Conservation (phyloP, 768 basidiomycete genomes). For the Suillus ampliporus region DNA sequence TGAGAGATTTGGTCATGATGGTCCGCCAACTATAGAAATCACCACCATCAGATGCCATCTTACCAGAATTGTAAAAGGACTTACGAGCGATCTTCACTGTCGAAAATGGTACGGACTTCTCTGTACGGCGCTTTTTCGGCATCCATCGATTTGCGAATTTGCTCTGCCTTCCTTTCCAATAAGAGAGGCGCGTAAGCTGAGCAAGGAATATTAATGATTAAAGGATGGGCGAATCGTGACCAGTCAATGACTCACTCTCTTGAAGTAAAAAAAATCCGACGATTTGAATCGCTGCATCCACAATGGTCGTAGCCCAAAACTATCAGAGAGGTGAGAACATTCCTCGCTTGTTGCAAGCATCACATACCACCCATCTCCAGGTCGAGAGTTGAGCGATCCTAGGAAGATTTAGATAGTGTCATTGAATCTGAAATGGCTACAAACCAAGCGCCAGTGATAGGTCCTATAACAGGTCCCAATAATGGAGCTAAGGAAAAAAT, state of each 20-base stretch:
- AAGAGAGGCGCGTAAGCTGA: slow-evolving; percentile 36
- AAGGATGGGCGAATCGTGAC: slow-evolving; percentile 21
- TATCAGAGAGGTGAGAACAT: slow-evolving; percentile 22
- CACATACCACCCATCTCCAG: slow-evolving; percentile 73
- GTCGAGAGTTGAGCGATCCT: slow-evolving; percentile 63
- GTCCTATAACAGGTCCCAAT: slow-evolving; percentile 68
- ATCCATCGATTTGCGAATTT: slow-evolving; percentile 52
- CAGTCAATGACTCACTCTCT: slow-evolving; percentile 56
- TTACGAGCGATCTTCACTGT: slow-evolving; percentile 49
- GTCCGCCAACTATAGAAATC: slow-evolving; percentile 48
- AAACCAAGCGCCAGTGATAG: slow-evolving; percentile 64
- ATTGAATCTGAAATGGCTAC: slow-evolving; percentile 7
- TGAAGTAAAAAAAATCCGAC: slow-evolving; percentile 60
- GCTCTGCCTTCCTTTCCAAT: slow-evolving; percentile 57
- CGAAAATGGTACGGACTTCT: slow-evolving; percentile 54
- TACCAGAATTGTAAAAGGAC: slow-evolving; percentile 22
- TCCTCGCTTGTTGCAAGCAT: neutral
- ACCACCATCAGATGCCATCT: neutral
- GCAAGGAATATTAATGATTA: slow-evolving; percentile 2
- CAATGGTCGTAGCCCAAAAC: slow-evolving; percentile 73
- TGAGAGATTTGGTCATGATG: slow-evolving; percentile 58
- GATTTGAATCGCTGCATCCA: slow-evolving; percentile 57
- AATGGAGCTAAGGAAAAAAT: slow-evolving; percentile 69
- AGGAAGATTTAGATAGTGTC: slow-evolving; percentile 12
- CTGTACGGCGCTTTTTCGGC: slow-evolving; percentile 47